Evolutionary conservation across 2,329 filamentous ascomycete species (phyloP), one percentile per base, ranked within the genome.

Genomic region (Ascochyta lentis): DNA sequence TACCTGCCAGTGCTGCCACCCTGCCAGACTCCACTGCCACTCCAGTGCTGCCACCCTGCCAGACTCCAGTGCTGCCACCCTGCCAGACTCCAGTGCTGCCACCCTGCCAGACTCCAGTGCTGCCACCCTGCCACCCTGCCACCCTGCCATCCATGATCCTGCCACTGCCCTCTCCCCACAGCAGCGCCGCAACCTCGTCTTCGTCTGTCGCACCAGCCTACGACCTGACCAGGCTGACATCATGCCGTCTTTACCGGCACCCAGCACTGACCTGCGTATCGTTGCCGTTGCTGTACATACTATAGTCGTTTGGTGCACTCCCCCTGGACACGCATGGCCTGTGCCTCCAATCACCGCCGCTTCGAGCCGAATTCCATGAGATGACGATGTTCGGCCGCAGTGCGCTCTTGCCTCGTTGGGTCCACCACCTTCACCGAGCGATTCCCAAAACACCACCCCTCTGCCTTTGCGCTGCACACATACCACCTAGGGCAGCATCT

Each of bases 201-300:
- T 38, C 39, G 39, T 27, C 45, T 48, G 51, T 54, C 45, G 53
- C 53, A 56, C 53, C 42, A 44, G 46, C 40, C 45, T 40, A 49
- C 34, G 31, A 39, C 24, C 24, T 26, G 24, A 26, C 24, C 19
- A 19, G 13, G 16, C 19, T 54, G 51, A 54, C 51, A 54, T 54
- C 51, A 50, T 58, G 52, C 46, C 19, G 19, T 19, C 19, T 19
- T 19, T 19, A 19, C 19, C 19, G 19, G 19, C 19, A 19, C 19
- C 19, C 19, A 19, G 19, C 16, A 40, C 29, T 31, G 29, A 27
- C 34, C 31, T 35, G 40, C 24, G 19, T 33, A 49, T 41, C 38
- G 37, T 34, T 42, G 47, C 47, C 47, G 42, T 45, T 34, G 22
- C 19, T 45, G 42, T 35, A 35, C 42, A 34, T 19, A 9, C 6